Evolutionary conservation across 495 filamentous ascomycete species (phyloP).

Genomic region (Clavariopsis aquatica): DNA sequence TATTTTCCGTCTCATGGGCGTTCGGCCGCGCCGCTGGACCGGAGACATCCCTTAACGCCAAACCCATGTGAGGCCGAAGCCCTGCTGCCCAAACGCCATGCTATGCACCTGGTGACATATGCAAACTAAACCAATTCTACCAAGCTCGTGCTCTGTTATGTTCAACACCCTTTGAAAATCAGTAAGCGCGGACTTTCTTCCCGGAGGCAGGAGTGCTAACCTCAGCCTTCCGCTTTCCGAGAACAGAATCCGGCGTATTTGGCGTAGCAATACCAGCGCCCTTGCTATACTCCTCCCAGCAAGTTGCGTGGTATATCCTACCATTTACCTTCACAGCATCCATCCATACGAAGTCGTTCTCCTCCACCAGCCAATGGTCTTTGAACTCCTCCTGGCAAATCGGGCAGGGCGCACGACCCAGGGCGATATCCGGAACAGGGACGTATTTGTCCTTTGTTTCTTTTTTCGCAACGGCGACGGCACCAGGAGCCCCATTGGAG

Average conservation of each 20-base stretch:
- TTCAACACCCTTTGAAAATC: slow-evolving; percentile 11
- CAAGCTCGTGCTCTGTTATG: neutral
- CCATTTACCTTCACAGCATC: slow-evolving; percentile 78
- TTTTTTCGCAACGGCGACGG: slow-evolving; percentile 50
- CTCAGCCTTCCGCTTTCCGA: slow-evolving; percentile 49
- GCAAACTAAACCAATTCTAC: neutral
- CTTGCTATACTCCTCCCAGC: slow-evolving; percentile 79
- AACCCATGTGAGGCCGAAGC: neutral
- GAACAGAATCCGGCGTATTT: slow-evolving; percentile 42
- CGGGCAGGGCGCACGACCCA: slow-evolving; percentile 74
- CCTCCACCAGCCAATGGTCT: slow-evolving; percentile 81
- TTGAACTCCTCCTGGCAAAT: slow-evolving; percentile 96
- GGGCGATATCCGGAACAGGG: slow-evolving; percentile 72
- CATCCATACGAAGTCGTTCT: slow-evolving; percentile 95
- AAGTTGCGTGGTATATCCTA: slow-evolving; percentile 83
- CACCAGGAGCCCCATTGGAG: slow-evolving; percentile 43
- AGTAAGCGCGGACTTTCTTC: slow-evolving; percentile 35
- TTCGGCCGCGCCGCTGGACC: neutral
- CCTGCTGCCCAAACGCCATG: slow-evolving; percentile 7
- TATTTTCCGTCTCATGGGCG: neutral
- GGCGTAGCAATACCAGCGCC: slow-evolving; percentile 43
- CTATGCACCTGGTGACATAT: slow-evolving; percentile 9
- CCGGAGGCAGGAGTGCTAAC: slow-evolving; percentile 22
- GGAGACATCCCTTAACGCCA: neutral
- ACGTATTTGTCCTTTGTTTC: slow-evolving; percentile 74